phyloP scores from a whole-genome alignment of 2,329 filamentous ascomycete species.

The Metarhizium brunneum region DNA sequence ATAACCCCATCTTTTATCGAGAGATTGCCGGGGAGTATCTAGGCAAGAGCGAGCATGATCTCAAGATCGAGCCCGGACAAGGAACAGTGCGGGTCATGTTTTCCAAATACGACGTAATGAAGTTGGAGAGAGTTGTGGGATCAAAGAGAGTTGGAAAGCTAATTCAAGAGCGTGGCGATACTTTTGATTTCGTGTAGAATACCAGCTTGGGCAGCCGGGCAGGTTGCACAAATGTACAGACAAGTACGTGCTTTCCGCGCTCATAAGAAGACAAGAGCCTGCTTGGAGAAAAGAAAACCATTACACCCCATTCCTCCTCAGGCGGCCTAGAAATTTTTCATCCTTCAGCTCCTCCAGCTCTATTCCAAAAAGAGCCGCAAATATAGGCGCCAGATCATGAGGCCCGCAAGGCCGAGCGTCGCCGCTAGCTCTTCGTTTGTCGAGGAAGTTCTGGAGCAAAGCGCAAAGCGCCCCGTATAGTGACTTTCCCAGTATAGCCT shows the following conservation, averaged over 20 bases:
- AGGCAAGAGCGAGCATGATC: conserved; percentile 46
- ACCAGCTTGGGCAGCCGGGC: not conserved
- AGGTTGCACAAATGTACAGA: too few relatives aligned
- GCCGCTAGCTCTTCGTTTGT: conserved; percentile 9
- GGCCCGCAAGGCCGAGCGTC: conserved; percentile 11
- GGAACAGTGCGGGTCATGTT: conserved; percentile 60
- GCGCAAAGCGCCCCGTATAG: conserved; percentile 2
- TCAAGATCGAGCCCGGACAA: conserved; percentile 45
- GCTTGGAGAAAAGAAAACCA: not conserved
- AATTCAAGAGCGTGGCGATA: conserved; percentile 76
- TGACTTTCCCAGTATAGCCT: not conserved
- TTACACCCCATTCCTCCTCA: conserved; percentile 1
- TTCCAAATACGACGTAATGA: conserved; percentile 81
- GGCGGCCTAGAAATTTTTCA: not conserved
- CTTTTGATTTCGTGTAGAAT: conserved; percentile 80
- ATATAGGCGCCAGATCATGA: conserved; percentile 10
- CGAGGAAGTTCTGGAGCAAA: conserved; percentile 7
- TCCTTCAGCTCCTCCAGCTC: conserved; percentile 4
- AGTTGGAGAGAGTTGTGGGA: conserved; percentile 81
- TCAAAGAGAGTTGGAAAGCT: conserved; percentile 73
- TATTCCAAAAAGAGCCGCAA: conserved; percentile 9
- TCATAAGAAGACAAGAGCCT: too few relatives aligned
- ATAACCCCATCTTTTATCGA: conserved; percentile 74
- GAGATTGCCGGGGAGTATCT: conserved; percentile 66
- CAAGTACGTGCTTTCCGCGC: too few relatives aligned